Percentiles rank a stretch among this genome's conserved stretches.
Conservation (phyloP, 129 eudicot species). For the Lactuca saligna region DNA sequence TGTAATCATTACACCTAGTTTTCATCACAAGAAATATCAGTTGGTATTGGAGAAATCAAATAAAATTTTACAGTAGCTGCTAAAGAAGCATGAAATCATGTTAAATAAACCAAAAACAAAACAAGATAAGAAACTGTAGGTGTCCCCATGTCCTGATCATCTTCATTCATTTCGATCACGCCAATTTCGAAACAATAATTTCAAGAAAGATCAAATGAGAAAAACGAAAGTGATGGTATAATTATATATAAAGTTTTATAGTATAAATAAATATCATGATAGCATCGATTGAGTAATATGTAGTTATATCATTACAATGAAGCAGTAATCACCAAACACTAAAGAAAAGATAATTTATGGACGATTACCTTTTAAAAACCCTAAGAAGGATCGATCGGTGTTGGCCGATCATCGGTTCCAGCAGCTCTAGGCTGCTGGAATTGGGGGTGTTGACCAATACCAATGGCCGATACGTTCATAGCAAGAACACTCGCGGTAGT, state of each 20-base stretch:
- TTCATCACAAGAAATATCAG: constrained; percentile 34
- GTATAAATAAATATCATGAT: constrained; percentile 25
- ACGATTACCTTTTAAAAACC: constrained; percentile 28
- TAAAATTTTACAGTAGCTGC: constrained; percentile 18
- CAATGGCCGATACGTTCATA: constrained; percentile 49
- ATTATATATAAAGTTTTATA: constrained; percentile 18
- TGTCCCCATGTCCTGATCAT: constrained; percentile 24
- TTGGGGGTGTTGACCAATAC: constrained; percentile 55
- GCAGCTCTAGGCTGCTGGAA: constrained; percentile 54
- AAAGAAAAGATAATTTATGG: constrained; percentile 20
- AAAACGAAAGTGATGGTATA: constrained; percentile 26
- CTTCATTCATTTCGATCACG: constrained; percentile 18
- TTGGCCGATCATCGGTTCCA: constrained; percentile 51
- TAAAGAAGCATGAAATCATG: constrained; percentile 12
- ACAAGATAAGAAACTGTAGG: constrained; percentile 8
- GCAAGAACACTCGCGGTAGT: constrained; percentile 54
- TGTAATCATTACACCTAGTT: constrained; percentile 45
- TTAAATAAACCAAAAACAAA: constrained; percentile 3
- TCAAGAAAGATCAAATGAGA: constrained; percentile 4
- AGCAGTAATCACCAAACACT: constrained; percentile 24
- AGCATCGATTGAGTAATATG: constrained; percentile 26
- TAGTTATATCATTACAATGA: constrained; percentile 34
- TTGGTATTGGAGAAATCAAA: constrained; percentile 35
- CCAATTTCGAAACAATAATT: constrained; percentile 8
- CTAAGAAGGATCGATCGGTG: constrained; percentile 67